These are phyloP conservation scores for Pichia californica DNA, from an alignment of 805 yeast genomes.

Conservation along the genomic window DNA sequence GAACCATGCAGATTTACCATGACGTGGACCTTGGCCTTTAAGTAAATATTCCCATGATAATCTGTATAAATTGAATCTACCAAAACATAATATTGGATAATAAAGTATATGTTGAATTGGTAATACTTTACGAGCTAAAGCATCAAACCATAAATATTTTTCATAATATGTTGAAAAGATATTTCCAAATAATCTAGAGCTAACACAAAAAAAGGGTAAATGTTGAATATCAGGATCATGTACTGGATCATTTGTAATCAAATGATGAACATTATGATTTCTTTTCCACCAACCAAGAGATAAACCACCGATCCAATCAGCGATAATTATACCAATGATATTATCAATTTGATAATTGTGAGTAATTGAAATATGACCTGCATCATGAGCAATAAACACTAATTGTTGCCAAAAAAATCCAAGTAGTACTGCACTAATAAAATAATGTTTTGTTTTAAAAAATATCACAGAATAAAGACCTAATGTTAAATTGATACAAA, in stretches of 20 bases:
- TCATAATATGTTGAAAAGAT: conserved; percentile 80
- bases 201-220: conserved; percentile 84
- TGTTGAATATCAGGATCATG: conserved; percentile 96
- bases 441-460: conserved; percentile 39
- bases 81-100: conserved; percentile 75
- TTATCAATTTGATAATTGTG: conserved; percentile 76
- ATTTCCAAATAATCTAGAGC: conserved; percentile 58
- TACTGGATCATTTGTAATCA: conserved; percentile 86
- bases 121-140: conserved; percentile 49
- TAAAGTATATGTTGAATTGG: conserved; percentile 63
- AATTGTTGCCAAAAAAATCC: conserved; percentile 88
- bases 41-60: conserved; percentile 74
- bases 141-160: conserved; percentile 59
- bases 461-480: conserved; percentile 45
- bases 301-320: conserved; percentile 80
- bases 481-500: conserved; percentile 50
- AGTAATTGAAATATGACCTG: conserved; percentile 80
- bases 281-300: conserved; percentile 94
- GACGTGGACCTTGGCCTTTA: conserved; percentile 69
- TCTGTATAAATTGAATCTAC: conserved; percentile 78
- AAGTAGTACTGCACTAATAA: conserved; percentile 53
- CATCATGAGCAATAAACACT: conserved; percentile 84
- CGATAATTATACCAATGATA: conserved; percentile 62
- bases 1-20: conserved; percentile 83
- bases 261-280: conserved; percentile 89